phyloP scores from a whole-genome alignment of 805 yeast species.

The Debaryomyces hansenii region DNA sequence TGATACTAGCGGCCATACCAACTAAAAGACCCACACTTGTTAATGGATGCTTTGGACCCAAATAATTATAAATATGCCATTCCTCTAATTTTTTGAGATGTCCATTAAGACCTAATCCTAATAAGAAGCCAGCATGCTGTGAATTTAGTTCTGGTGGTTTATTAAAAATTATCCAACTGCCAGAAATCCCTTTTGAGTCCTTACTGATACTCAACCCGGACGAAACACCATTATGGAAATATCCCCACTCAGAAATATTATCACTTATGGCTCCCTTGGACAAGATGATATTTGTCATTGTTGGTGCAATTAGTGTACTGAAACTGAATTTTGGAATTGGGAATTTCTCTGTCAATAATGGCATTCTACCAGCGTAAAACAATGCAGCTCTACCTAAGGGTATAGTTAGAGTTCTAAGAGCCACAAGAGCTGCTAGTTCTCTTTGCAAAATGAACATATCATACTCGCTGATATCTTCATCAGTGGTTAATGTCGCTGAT shows the following conservation, averaged over 20 bases:
- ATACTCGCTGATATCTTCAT: slow-evolving; percentile 51
- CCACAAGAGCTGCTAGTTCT: slow-evolving; percentile 59
- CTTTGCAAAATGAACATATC: slow-evolving; percentile 55
- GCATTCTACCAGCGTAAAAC: slow-evolving; percentile 65
- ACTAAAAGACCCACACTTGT: slow-evolving; percentile 85
- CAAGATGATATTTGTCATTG: slow-evolving; percentile 59
- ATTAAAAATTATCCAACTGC: slow-evolving; percentile 90
- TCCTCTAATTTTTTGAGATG: slow-evolving; percentile 82
- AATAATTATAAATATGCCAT: slow-evolving; percentile 92
- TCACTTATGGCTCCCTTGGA: slow-evolving; percentile 55
- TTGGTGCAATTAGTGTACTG: slow-evolving; percentile 63
- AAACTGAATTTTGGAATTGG: slow-evolving; percentile 77
- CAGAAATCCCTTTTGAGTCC: slow-evolving; percentile 67
- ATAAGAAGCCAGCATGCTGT: slow-evolving; percentile 92
- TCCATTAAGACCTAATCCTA: slow-evolving; percentile 91
- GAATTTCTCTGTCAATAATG: slow-evolving; percentile 81
- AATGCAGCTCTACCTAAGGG: slow-evolving; percentile 81
- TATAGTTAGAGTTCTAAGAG: slow-evolving; percentile 69
- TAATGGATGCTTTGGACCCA: slow-evolving; percentile 83
- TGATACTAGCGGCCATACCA: slow-evolving; percentile 89
- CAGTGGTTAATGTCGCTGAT: slow-evolving; percentile 40
- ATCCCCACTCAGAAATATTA: slow-evolving; percentile 70
- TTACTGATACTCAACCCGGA: slow-evolving; percentile 77
- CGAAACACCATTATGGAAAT: slow-evolving; percentile 89
- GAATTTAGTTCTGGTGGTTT: slow-evolving; percentile 70